These are phyloP conservation scores for Lactuca saligna DNA, from an alignment of 129 eudicot genomes.

Conservation along the genomic window DNA sequence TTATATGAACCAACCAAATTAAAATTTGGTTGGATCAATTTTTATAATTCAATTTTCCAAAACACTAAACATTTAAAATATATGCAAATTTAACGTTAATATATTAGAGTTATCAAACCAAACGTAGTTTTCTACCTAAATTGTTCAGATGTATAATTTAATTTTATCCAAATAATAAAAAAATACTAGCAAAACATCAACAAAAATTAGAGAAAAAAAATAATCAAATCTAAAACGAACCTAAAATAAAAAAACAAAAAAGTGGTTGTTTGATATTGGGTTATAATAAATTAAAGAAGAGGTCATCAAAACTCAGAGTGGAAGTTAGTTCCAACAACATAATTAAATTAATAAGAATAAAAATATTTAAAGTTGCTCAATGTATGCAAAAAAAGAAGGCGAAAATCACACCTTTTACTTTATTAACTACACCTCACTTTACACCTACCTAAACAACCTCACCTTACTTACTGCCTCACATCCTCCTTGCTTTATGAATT, in stretches of 20 bases:
- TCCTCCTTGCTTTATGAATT: background rate
- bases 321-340: constrained; percentile 50
- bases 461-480: constrained; percentile 29
- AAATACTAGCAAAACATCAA: background rate
- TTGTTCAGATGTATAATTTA: no score
- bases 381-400: constrained; percentile 19
- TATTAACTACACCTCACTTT: constrained; percentile 49
- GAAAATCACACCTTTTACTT: constrained; percentile 40
- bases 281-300: constrained; percentile 4
- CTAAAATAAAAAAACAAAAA: background rate
- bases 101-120: no score
- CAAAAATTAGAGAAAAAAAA: no score
- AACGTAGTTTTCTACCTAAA: no score
- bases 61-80: no score
- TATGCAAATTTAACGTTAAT: no score
- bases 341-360: constrained; percentile 14
- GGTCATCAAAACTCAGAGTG: constrained; percentile 17
- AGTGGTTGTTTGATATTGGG: background rate
- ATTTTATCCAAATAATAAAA: no score
- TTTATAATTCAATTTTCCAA: no score
- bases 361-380: constrained; percentile 19
- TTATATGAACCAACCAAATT: no score
- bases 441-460: constrained; percentile 58
- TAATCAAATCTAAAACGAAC: background rate
- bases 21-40: no score